Evolutionary conservation across 306 rosid species (phyloP), one percentile per base, ranked within the genome.

Genomic region (Vigna mungo): DNA sequence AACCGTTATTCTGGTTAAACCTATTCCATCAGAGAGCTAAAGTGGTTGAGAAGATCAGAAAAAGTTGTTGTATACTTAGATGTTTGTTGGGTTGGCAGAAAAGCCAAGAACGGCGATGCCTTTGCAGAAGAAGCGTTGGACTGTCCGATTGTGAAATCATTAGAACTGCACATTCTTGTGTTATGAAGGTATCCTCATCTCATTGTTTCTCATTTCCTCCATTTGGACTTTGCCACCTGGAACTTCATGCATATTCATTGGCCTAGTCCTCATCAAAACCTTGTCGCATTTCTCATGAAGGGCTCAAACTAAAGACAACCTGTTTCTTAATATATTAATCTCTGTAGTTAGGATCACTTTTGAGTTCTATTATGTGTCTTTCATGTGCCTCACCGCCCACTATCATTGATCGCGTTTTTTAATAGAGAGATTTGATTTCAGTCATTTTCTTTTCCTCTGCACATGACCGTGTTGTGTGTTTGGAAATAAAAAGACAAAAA

Each of bases 101-200:
- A 78, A 46, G 78, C 79, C 75, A 78, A 85, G 81, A 70, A 69
- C 80, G 79, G 88, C 76, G 77, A 71, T 86, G 76, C 76, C 53
- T 72, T 52, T 59, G 68, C 74, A 82, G 82, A 81, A 86, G 84
- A 81, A 82, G 78, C 78, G 7, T 91, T 80, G 93, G 80, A 69
- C 80, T 58, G 37, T 43, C 87, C 93, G 86, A 30, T 74, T 32
- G 7, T 15, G 18, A 16, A 71, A 56, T 62, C 53, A 56, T 68
- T 21, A 51, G 18, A 58, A 73, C 44, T 41, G 78, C 23, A 48
- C 15, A 16, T 74, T 80, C 68, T 66, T 53, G 59, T 64, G 58
- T 43, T 60, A 51, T 43, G 16, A 54, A 69, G 75, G 77, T 51
- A 77, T 78, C 77, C 54, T 80, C 39, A 49, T 71, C 41, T 82